Percentiles rank a stretch among this genome's conserved stretches.
These are phyloP conservation scores for Paraconiothyrium sp. DNA, from an alignment of 2,329 filamentous ascomycete genomes.

Conservation along the genomic window DNA sequence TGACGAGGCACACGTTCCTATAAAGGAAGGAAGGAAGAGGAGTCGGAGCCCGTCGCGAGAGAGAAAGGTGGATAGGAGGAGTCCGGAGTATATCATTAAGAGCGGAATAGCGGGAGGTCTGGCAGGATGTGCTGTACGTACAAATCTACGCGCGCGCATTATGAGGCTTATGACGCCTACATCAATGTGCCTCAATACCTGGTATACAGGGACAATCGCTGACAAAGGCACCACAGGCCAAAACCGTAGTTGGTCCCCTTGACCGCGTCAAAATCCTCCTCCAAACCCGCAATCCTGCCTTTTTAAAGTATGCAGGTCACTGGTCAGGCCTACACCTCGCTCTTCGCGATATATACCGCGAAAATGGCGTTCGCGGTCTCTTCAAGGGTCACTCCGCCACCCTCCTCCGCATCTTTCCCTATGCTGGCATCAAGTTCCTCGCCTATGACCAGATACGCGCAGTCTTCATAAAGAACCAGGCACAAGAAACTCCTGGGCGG, in stretches of 20 bases:
- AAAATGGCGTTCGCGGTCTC: slow-evolving; percentile 78
- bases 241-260: slow-evolving; percentile 93
- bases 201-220: slow-evolving; percentile 11
- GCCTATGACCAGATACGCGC: slow-evolving; percentile 96
- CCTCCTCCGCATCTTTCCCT: slow-evolving; percentile 92
- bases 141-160: too few relatives aligned
- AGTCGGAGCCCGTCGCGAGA: slow-evolving; percentile 21
- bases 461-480: slow-evolving; percentile 73
- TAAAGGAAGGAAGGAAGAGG: slow-evolving; percentile 17
- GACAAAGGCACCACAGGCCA: slow-evolving; percentile 69
- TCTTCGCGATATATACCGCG: slow-evolving; percentile 81
- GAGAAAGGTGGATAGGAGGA: slow-evolving; percentile 72
- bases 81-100: slow-evolving; percentile 82
- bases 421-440: slow-evolving; percentile 97
- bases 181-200: too few relatives aligned
- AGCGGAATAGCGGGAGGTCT: slow-evolving; percentile 88
- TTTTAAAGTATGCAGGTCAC: slow-evolving; percentile 88
- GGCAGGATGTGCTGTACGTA: slow-evolving; percentile 86
- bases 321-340: slow-evolving; percentile 86
- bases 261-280: slow-evolving; percentile 99
- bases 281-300: slow-evolving; percentile 92
- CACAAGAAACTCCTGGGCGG: slow-evolving; percentile 82
- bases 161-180: too few relatives aligned
- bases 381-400: slow-evolving; percentile 96
- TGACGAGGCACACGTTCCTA: slow-evolving; percentile 60